Base-by-base conservation (phyloP, 192 early-diverging fungal genomes). In the Podila horticola region DNA sequence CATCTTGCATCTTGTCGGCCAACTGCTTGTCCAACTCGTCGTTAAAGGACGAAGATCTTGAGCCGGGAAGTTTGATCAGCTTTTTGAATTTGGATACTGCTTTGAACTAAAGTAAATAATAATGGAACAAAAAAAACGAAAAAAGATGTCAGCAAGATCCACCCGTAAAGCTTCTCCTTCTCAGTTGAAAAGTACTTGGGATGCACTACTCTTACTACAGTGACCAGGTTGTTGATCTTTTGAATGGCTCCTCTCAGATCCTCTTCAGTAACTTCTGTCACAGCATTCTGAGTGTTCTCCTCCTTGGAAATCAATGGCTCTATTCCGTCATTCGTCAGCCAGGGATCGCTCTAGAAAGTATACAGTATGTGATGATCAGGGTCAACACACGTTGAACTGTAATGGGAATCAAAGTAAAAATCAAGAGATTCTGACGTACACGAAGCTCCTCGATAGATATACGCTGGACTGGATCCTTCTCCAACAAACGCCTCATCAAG, bases 251-350 rank as follows among this genome's bases (percentile, higher is more conserved):
- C 84, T 28, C 87, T 72, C 24, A 97, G 77, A 64, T 99, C 97
- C 45, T 94, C 93, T 58, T 96, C 92, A 2, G 98, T 98, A 62
- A 98, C 88, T 28, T 95, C 90, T n/a, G 86, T 86, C 15, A 98
- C 90, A 58, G 91, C 74, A 60, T 87, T 86, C 41, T 82, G 67
- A 74, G 90, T 93, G 85, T 98, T 98, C 60, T 91, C 89, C 60
- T 93, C 90, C 72, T 91, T 93, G 64, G 84, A 79, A 7, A 92
- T 90, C 62, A 98, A 84, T 8, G 84, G 83, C 3, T 85, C 79
- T 7, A 58, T 74, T 69, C 92, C 95, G 73, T 88, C 59, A 38
- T 92, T 71, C 2, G 97, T 98, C 4, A 98, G 84, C 97, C 97
- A 99, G 5, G 91, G 89, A 72, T 97, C 91, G 79, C 77, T 88